Conservation (phyloP, 495 filamentous ascomycete genomes). For the Opeltia flavorubescens region DNA sequence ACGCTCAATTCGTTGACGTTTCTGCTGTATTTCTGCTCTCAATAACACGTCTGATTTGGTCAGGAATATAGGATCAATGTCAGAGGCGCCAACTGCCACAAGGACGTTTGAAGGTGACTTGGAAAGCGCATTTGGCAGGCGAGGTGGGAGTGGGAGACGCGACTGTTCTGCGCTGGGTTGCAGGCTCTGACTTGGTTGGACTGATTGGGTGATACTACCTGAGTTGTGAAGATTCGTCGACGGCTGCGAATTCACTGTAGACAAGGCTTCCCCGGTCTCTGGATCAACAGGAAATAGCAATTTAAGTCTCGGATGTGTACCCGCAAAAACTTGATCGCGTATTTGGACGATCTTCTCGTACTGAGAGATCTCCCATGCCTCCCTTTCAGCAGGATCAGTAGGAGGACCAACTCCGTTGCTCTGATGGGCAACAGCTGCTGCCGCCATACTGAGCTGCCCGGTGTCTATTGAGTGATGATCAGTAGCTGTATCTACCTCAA, state of each 20-base stretch:
- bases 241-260: background rate
- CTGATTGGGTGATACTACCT: background rate
- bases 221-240: background rate
- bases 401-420: conserved; percentile 6
- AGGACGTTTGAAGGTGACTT: background rate
- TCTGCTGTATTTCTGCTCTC: conserved; percentile 66
- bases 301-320: conserved; percentile 8
- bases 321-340: conserved; percentile 47
- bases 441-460: conserved; percentile 1
- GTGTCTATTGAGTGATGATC: conserved; percentile 2
- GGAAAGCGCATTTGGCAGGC: background rate
- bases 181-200: background rate
- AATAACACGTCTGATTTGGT: conserved; percentile 74
- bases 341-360: conserved; percentile 64
- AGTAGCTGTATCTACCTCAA: background rate
- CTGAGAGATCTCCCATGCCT: conserved; percentile 28
- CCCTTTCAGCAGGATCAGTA: conserved; percentile 5
- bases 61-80: conserved; percentile 65
- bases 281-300: background rate
- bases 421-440: background rate
- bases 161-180: background rate
- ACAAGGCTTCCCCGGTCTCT: too few species aligned
- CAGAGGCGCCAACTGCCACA: conserved; percentile 14
- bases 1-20: conserved; percentile 68
- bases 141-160: background rate